Conservation (phyloP, 225 moss, liverwort and hornwort species). For the Climacium dendroides region DNA sequence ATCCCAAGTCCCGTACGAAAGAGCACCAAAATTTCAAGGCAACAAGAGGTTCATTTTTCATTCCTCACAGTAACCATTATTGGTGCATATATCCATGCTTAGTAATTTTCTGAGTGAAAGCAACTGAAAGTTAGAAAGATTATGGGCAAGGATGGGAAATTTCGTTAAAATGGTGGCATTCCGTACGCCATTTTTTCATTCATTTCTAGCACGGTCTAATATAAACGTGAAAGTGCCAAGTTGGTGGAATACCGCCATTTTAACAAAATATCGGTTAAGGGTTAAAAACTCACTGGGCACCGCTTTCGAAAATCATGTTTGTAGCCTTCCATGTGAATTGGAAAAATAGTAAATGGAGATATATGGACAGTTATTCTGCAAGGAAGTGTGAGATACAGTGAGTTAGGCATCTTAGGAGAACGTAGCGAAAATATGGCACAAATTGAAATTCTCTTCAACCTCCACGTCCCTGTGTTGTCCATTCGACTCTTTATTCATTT, state of each 20-base stretch:
- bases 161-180: no score
- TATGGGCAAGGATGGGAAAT: not conserved
- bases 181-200: no score
- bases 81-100: not conserved
- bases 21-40: not conserved
- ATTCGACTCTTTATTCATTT: not conserved
- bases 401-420: not conserved
- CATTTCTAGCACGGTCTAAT: no score
- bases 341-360: not conserved
- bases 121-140: not conserved
- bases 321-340: not conserved
- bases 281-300: not conserved
- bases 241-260: no score
- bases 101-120: not conserved
- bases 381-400: not conserved
- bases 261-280: no score
- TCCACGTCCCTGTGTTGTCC: not conserved
- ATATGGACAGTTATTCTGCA: not conserved
- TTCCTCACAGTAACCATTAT: not conserved
- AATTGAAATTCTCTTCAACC: not conserved
- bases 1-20: not conserved
- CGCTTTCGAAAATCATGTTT: not conserved
- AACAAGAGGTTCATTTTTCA: not conserved
- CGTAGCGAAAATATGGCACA: not conserved
- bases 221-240: no score